Percentiles rank a stretch among this genome's conserved stretches.
Evolutionary conservation across 2,329 filamentous ascomycete genomes (phyloP).

Genomic region (Cyphellophora attinorum): DNA sequence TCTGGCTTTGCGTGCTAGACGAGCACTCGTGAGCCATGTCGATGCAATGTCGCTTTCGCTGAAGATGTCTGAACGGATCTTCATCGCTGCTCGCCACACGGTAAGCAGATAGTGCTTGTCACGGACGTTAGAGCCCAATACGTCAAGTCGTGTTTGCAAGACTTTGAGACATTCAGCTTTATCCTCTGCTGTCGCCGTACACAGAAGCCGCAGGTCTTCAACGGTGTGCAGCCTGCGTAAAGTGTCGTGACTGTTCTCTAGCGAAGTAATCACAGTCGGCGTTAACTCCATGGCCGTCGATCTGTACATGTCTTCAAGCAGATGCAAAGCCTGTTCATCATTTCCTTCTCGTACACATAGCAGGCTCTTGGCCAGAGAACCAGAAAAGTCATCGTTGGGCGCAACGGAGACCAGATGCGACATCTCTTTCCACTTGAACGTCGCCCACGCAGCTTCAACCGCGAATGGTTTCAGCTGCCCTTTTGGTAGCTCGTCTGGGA

Average conservation of each 20-base stretch:
- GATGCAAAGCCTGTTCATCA: conserved; percentile 41
- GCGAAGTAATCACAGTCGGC: conserved; percentile 63
- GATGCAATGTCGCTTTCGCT: conserved; percentile 66
- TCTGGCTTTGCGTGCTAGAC: conserved; percentile 75
- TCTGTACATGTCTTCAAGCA: conserved; percentile 57
- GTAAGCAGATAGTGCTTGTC: conserved; percentile 93
- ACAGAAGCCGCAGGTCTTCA: conserved; percentile 62
- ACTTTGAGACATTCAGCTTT: conserved; percentile 39
- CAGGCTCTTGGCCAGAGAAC: conserved; percentile 63
- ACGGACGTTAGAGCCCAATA: conserved; percentile 76
- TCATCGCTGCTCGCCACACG: conserved; percentile 78
- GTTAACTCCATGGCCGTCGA: conserved; percentile 67
- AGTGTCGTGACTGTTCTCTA: conserved; percentile 76
- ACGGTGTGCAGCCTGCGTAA: conserved; percentile 80
- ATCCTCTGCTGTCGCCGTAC: conserved; percentile 41
- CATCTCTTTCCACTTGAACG: conserved; percentile 68
- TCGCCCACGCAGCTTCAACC: conserved; percentile 86
- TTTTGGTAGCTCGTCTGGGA: conserved; percentile 30
- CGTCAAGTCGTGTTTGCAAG: conserved; percentile 69
- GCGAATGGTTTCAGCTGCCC: conserved; percentile 67
- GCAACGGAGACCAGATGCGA: conserved; percentile 51
- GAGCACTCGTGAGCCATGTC: conserved; percentile 76
- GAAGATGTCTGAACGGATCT: conserved; percentile 54
- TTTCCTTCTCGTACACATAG: conserved; percentile 49
- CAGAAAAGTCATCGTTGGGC: conserved; percentile 62